Conservation (phyloP, 2,329 filamentous ascomycete species). For the Ceratocystis destructans region DNA sequence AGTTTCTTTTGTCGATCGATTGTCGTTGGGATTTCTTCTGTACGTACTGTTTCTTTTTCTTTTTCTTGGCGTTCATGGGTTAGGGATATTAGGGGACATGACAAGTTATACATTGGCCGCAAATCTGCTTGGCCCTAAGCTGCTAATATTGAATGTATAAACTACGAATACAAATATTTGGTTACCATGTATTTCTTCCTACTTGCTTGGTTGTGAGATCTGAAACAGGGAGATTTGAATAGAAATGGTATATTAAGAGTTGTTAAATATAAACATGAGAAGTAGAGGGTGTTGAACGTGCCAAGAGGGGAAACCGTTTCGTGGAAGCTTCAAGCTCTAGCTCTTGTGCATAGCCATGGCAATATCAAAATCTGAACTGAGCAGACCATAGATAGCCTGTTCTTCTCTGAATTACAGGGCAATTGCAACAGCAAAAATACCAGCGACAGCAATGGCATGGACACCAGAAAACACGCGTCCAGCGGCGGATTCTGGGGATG, state of each 20-base stretch:
- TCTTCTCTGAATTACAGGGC: not conserved
- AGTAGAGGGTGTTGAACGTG: not conserved
- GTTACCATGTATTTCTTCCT: not conserved
- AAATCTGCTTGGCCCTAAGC: not conserved
- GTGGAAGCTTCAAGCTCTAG: not conserved
- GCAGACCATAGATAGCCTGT: not conserved
- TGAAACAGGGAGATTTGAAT: not conserved
- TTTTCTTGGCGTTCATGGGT: not conserved
- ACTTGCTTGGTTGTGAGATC: too few relatives aligned
- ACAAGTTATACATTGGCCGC: not conserved
- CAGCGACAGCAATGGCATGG: slow-evolving; percentile 1
- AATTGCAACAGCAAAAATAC: slow-evolving; percentile 9
- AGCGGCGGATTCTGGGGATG: not conserved
- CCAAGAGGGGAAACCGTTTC: not conserved
- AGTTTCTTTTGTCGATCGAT: not conserved
- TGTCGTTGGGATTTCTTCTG: not conserved
- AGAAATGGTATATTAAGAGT: not conserved
- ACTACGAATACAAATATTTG: not conserved
- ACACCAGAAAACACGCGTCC: not conserved
- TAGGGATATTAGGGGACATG: not conserved
- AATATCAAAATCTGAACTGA: not conserved
- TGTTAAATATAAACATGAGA: not conserved
- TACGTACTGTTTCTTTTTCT: not conserved
- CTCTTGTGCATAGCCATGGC: not conserved
- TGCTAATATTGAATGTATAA: not conserved